Conservation (phyloP, 1,284 basidiomycete genomes). For the Pseudozyma thailandica region DNA sequence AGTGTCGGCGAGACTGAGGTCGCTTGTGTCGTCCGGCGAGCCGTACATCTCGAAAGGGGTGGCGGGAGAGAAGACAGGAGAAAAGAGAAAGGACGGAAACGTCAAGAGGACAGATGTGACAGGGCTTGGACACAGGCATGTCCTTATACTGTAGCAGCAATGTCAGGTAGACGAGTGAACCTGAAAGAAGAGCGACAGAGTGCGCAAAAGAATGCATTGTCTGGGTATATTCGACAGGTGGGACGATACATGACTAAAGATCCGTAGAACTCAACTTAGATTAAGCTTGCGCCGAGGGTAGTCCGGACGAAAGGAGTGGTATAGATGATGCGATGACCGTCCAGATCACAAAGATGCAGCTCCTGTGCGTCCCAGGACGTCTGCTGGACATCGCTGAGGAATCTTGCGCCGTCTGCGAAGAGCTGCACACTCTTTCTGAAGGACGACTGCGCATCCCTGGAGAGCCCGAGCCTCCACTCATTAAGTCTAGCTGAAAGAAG, state of each 20-base stretch:
- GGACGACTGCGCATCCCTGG: slow-evolving; percentile 4
- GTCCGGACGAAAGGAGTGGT: slow-evolving; percentile 30
- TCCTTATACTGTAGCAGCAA: background rate
- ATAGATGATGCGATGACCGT: slow-evolving; percentile 46
- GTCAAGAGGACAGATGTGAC: background rate
- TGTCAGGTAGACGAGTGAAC: background rate
- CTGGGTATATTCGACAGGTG: slow-evolving; percentile 25
- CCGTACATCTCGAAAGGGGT: slow-evolving; percentile 18
- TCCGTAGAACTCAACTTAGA: slow-evolving; percentile 4
- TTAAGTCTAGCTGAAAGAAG: slow-evolving; percentile 30
- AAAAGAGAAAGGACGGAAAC: background rate
- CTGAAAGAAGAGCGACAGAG: background rate
- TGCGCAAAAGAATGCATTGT: slow-evolving; percentile 24
- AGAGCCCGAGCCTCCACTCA: slow-evolving; percentile 26
- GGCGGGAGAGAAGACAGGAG: background rate
- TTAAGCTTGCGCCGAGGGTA: slow-evolving; percentile 8
- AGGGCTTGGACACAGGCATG: too few species aligned
- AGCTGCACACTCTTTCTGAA: background rate
- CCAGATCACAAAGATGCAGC: slow-evolving; percentile 41
- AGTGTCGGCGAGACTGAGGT: slow-evolving; percentile 5
- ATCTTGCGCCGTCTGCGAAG: slow-evolving; percentile 9
- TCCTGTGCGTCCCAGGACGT: slow-evolving; percentile 48
- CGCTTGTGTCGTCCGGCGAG: slow-evolving; percentile 32
- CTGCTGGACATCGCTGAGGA: slow-evolving; percentile 34
- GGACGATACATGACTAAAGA: background rate